Conservation (phyloP, 2,329 filamentous ascomycete genomes). For the Exophiala sp. region DNA sequence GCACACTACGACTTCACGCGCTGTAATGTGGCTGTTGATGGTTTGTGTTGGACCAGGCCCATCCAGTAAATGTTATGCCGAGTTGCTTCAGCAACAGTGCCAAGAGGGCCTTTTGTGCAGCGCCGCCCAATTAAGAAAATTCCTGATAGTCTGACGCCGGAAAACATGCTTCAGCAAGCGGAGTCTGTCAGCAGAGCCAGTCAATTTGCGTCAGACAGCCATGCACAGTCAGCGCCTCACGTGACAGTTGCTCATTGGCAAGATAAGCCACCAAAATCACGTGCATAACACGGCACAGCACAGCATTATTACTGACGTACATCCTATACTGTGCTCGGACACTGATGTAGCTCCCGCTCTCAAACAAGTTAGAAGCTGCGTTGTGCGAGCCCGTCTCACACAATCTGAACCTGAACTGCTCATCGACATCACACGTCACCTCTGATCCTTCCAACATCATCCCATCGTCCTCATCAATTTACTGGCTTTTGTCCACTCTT, state of each 20-base stretch:
- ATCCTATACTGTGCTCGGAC: too few species aligned
- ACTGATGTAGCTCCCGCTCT: neutral
- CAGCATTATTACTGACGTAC: neutral
- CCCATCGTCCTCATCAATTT: neutral
- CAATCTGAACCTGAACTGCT: neutral
- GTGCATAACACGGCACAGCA: too few species aligned
- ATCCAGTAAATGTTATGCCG: neutral
- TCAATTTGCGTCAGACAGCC: neutral
- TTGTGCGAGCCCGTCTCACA: neutral
- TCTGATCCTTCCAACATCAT: neutral
- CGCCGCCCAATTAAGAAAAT: neutral
- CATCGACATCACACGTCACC: neutral
- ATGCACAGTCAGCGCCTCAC: neutral
- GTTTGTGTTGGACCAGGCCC: conserved; percentile 4
- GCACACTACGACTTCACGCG: conserved; percentile 6
- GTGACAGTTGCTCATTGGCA: neutral
- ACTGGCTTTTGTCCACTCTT: neutral
- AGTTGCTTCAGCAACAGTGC: conserved; percentile 7
- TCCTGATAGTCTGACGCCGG: neutral
- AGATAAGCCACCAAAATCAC: too few species aligned
- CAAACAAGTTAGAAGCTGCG: neutral
- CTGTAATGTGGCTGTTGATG: conserved; percentile 3
- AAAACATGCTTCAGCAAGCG: neutral
- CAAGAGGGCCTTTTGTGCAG: neutral
- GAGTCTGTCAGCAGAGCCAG: neutral